Evolutionary conservation across 2,329 filamentous ascomycete genomes (phyloP).

Genomic region (Colletotrichum liaoningense): DNA sequence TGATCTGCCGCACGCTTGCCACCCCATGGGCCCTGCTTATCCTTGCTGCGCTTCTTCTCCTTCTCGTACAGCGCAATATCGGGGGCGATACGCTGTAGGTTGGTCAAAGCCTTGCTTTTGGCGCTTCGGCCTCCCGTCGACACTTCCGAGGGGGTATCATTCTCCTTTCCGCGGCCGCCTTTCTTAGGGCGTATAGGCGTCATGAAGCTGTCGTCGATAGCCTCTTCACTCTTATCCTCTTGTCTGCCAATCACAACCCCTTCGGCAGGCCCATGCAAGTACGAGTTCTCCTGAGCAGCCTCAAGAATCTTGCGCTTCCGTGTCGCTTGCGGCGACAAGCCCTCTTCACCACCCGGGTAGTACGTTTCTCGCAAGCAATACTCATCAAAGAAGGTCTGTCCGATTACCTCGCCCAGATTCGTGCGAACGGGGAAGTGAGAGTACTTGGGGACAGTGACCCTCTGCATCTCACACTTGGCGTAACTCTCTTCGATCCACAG

Average conservation of each 20-base stretch:
- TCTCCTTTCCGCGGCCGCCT: slow-evolving; percentile 78
- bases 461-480: slow-evolving; percentile 83
- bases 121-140: slow-evolving; percentile 85
- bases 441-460: slow-evolving; percentile 79
- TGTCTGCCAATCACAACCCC: slow-evolving; percentile 58
- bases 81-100: slow-evolving; percentile 79
- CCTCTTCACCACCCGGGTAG: slow-evolving; percentile 70
- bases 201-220: slow-evolving; percentile 47
- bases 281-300: slow-evolving; percentile 62
- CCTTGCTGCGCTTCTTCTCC: slow-evolving; percentile 81
- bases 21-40: slow-evolving; percentile 65
- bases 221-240: slow-evolving; percentile 52
- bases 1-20: slow-evolving; percentile 71
- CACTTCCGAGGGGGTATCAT: slow-evolving; percentile 77
- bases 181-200: slow-evolving; percentile 66
- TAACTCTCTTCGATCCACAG: slow-evolving; percentile 99
- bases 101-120: slow-evolving; percentile 84
- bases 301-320: slow-evolving; percentile 63
- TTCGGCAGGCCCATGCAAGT: slow-evolving; percentile 58
- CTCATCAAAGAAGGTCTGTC: slow-evolving; percentile 84
- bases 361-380: slow-evolving; percentile 72
- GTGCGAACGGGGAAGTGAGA: slow-evolving; percentile 89
- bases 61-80: slow-evolving; percentile 94
- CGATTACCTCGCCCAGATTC: slow-evolving; percentile 92
- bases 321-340: slow-evolving; percentile 54